A percentile compares a stretch with the other conserved stretches of the same genome.
Conservation (phyloP, 192 early-diverging fungal genomes). For the Linnemannia hyalina region DNA sequence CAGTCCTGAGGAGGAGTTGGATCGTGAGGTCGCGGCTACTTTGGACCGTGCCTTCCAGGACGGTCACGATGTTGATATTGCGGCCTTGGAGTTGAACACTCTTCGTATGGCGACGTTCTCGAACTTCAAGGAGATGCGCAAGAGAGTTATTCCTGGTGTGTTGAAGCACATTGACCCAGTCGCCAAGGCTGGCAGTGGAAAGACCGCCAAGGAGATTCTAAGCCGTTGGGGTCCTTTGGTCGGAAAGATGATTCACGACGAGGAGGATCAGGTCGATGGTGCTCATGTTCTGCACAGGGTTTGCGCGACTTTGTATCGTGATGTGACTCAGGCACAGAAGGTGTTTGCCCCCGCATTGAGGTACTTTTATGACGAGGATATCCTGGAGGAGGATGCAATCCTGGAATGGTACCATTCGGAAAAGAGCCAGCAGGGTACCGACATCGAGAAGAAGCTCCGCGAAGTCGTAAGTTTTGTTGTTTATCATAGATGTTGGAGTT, state of each 20-base stretch:
- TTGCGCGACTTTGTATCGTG: background rate
- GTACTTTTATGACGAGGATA: constrained; percentile 82
- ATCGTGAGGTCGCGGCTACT: constrained; percentile 78
- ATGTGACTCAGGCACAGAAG: constrained; percentile 47
- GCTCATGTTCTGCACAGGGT: constrained; percentile 62
- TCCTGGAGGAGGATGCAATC: constrained; percentile 87
- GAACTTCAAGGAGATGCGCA: constrained; percentile 82
- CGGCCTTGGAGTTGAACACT: constrained; percentile 87
- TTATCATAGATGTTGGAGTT: background rate
- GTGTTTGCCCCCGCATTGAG: constrained; percentile 73
- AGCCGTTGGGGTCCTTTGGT: constrained; percentile 81
- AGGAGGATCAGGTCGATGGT: constrained; percentile 82
- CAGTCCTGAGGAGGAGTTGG: constrained; percentile 74
- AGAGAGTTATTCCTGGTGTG: constrained; percentile 78
- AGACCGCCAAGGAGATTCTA: constrained; percentile 59
- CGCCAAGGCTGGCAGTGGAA: constrained; percentile 37
- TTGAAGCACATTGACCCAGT: constrained; percentile 71
- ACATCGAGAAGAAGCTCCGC: constrained; percentile 59
- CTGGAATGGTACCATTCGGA: constrained; percentile 78
- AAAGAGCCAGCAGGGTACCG: constrained; percentile 56
- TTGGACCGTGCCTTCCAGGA: constrained; percentile 87
- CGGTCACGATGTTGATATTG: constrained; percentile 77
- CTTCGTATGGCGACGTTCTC: constrained; percentile 90
- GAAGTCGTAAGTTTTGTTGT: constrained; percentile 61
- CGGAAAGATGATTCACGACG: constrained; percentile 72